Evolutionary conservation across 129 eudicot genomes (phyloP), one percentile per base, ranked within the genome.

Genomic region (Escallonia herrerae): DNA sequence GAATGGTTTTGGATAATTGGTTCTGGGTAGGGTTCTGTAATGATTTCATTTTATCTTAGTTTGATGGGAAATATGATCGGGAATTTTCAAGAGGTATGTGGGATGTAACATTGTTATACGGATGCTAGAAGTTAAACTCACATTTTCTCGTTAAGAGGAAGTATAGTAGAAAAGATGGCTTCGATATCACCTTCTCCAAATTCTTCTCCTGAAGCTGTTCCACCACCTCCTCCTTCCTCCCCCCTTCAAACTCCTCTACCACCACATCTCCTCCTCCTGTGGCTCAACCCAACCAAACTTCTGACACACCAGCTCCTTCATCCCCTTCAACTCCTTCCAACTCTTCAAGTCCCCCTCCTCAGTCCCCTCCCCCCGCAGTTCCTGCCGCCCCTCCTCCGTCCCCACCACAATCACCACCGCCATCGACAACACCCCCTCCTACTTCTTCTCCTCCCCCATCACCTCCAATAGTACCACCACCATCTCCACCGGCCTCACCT

Each of bases 151-250:
- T 52, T 37, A 52, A 53, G 41, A n/a, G 46, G 47, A 69, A 75
- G 65, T 69, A 53, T 49, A 10, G 56, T 63, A 15, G n/a, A n/a
- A 65, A 68, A 64, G 60, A 87, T 87, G 95, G 78, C 88, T 74
- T 82, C 91, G 3, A 69, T 69, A 65, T 77, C 87, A 62, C 86
- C 82, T 67, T 81, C 86, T 65, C 84, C 91, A 12, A 65, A 66
- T 65, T 76, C 87, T 69, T 68, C 74, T n/a, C n/a, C n/a, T n/a
- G n/a, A n/a, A 44, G 65, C 84, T 49, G 5, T 5, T 49, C 12
- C 54, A 49, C 57, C 66, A 57, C 55, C 68, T 14, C 2, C 79
- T 11, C 83, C 90, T 8, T 62, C 62, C 62, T 78, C 86, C 66
- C 55, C 9, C 81, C 89, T 44, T 40, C 79, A 54, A 61, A 65